Conservation (phyloP, 2,329 filamentous ascomycete genomes). For the Aspergillus tamarii region DNA sequence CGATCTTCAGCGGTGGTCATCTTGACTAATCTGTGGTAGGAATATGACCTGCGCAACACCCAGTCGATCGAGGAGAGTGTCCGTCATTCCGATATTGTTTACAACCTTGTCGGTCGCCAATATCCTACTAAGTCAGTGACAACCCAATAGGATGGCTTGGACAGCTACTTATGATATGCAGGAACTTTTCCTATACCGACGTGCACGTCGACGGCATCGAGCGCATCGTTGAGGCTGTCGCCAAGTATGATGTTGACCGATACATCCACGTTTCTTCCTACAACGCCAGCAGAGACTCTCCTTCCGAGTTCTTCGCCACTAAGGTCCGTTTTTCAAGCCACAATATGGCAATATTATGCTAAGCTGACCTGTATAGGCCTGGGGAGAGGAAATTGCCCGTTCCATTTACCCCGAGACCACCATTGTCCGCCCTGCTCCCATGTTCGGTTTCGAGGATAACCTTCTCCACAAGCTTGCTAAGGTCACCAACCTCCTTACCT, state of each 20-base stretch:
- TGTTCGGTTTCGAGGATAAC: constrained; percentile 94
- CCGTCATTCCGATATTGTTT: constrained; percentile 94
- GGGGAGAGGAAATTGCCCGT: constrained; percentile 80
- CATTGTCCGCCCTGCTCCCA: constrained; percentile 87
- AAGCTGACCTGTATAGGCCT: constrained; percentile 56
- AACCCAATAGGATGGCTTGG: background rate
- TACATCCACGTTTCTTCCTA: constrained; percentile 97
- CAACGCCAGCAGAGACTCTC: constrained; percentile 79
- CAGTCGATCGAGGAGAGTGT: constrained; percentile 95
- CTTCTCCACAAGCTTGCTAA: constrained; percentile 84
- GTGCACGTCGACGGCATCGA: constrained; percentile 91
- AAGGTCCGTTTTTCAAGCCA: constrained; percentile 62
- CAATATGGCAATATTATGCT: constrained; percentile 13
- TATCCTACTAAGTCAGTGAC: constrained; percentile 86
- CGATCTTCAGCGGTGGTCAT: background rate
- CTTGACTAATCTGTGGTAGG: constrained; percentile 55
- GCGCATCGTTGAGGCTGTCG: constrained; percentile 89
- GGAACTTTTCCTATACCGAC: constrained; percentile 91
- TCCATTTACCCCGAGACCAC: constrained; percentile 96
- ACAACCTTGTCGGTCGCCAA: constrained; percentile 91
- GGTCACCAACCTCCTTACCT: constrained; percentile 78
- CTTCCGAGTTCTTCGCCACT: constrained; percentile 86
- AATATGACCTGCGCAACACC: constrained; percentile 94
- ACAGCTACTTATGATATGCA: constrained; percentile 48
- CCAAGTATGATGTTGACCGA: constrained; percentile 96